phyloP scores from a whole-genome alignment of 2,329 filamentous ascomycete species.

The Scedosporium apiospermum region DNA sequence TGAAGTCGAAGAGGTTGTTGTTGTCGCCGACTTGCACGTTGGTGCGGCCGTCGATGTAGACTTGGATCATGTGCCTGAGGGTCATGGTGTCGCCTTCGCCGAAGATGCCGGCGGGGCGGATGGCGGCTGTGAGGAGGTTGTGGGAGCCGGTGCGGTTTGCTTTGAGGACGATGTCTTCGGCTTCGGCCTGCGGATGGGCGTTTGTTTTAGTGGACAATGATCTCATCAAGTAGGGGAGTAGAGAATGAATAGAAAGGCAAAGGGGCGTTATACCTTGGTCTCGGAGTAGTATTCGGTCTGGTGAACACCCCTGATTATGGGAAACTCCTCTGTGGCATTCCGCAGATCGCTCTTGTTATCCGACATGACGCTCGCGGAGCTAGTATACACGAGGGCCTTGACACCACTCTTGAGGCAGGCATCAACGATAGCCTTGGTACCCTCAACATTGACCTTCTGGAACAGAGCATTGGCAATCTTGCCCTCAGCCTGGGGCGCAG shows the following conservation, averaged over 20 bases:
- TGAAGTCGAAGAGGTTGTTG: constrained; percentile 55
- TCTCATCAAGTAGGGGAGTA: neutral
- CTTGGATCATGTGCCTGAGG: constrained; percentile 63
- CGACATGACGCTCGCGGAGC: constrained; percentile 76
- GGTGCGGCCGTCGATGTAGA: constrained; percentile 59
- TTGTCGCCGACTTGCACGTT: constrained; percentile 70
- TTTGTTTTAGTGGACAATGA: neutral
- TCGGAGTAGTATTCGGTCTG: constrained; percentile 81
- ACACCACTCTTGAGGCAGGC: constrained; percentile 63
- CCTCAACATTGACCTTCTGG: constrained; percentile 78
- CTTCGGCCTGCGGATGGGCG: constrained; percentile 47
- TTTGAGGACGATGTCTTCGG: constrained; percentile 70
- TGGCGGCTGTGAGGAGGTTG: constrained; percentile 63
- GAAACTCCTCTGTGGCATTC: constrained; percentile 79
- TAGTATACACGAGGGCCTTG: constrained; percentile 82
- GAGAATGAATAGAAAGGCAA: neutral
- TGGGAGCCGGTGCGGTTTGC: constrained; percentile 55
- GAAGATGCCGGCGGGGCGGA: constrained; percentile 84
- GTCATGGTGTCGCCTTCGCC: constrained; percentile 78
- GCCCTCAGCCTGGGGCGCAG: constrained; percentile 44
- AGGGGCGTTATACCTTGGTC: constrained; percentile 56
- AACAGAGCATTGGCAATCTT: constrained; percentile 52
- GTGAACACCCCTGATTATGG: constrained; percentile 59
- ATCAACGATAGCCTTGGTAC: constrained; percentile 68
- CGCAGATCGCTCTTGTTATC: constrained; percentile 71